A percentile compares a stretch with the other conserved stretches of the same genome.
Conservation (phyloP, 345 rosid genomes). For the Salix brachista region DNA sequence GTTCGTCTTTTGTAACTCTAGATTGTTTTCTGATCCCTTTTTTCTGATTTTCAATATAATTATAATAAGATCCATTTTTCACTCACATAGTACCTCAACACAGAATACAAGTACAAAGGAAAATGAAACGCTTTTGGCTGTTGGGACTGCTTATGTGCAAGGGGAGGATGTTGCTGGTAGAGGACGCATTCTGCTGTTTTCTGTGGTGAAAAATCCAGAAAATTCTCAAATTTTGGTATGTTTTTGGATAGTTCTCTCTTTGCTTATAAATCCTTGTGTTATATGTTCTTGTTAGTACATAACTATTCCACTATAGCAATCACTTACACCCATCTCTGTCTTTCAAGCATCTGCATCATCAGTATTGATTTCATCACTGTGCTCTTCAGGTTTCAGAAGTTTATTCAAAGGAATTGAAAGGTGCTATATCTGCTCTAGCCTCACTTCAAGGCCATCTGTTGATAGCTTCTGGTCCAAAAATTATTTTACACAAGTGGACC, state of each 20-base stretch:
- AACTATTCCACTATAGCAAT: slow-evolving; percentile 3
- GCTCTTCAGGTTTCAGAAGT: slow-evolving; percentile 76
- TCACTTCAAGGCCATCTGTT: slow-evolving; percentile 94
- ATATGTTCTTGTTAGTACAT: too few relatives aligned
- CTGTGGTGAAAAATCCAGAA: slow-evolving; percentile 58
- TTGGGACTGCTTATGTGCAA: slow-evolving; percentile 97
- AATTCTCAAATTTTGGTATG: slow-evolving; percentile 64
- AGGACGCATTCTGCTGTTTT: slow-evolving; percentile 88
- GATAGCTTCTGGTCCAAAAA: slow-evolving; percentile 94
- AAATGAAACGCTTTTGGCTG: slow-evolving; percentile 83
- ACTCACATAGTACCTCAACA: slow-evolving; percentile 14
- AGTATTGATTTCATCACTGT: neutral
- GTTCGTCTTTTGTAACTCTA: neutral
- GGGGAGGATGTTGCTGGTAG: slow-evolving; percentile 99
- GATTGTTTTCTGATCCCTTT: neutral
- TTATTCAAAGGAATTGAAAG: slow-evolving; percentile 90
- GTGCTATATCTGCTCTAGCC: slow-evolving; percentile 97
- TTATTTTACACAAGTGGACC: slow-evolving; percentile 86
- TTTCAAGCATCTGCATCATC: neutral
- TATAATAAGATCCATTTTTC: neutral
- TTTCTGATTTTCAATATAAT: neutral
- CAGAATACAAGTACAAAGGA: slow-evolving; percentile 82
- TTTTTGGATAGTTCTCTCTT: slow-evolving; percentile 1
- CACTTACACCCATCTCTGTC: neutral
- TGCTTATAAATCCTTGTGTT: neutral